Conservation (phyloP, 2,329 filamentous ascomycete genomes). For the Fusarium nodosum region DNA sequence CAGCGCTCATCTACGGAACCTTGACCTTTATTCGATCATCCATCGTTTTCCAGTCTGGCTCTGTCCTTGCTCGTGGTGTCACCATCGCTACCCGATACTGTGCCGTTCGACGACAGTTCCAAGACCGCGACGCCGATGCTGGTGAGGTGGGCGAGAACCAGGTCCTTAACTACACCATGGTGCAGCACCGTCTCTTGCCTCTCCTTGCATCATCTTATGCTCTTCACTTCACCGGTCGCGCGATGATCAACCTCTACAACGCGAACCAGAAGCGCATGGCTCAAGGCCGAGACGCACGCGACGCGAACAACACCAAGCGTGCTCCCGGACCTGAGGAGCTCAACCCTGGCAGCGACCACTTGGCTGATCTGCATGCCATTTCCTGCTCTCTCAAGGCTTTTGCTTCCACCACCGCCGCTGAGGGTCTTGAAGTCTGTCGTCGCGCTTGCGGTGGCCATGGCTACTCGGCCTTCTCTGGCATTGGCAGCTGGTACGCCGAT, state of each 20-base stretch:
- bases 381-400: slow-evolving; percentile 82
- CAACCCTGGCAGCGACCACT: slow-evolving; percentile 71
- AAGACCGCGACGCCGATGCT: slow-evolving; percentile 76
- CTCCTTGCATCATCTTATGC: slow-evolving; percentile 81
- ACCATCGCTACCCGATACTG: slow-evolving; percentile 83
- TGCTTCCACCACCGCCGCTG: slow-evolving; percentile 77
- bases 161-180: slow-evolving; percentile 85
- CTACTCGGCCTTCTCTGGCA: slow-evolving; percentile 81
- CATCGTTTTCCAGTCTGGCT: slow-evolving; percentile 80
- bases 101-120: slow-evolving; percentile 81
- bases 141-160: slow-evolving; percentile 74
- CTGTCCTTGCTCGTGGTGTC: slow-evolving; percentile 79
- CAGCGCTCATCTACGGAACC: slow-evolving; percentile 79
- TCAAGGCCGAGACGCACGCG: slow-evolving; percentile 55
- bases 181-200: slow-evolving; percentile 79
- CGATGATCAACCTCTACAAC: slow-evolving; percentile 80
- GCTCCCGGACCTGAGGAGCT: slow-evolving; percentile 77
- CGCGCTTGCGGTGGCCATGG: slow-evolving; percentile 83
- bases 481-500: slow-evolving; percentile 80
- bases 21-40: slow-evolving; percentile 80
- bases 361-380: slow-evolving; percentile 82
- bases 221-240: slow-evolving; percentile 82
- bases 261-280: slow-evolving; percentile 78
- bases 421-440: slow-evolving; percentile 81
- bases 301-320: slow-evolving; percentile 56